These are phyloP conservation scores for Aspergillus ustus DNA, from an alignment of 2,329 filamentous ascomycete species.

Conservation along the genomic window DNA sequence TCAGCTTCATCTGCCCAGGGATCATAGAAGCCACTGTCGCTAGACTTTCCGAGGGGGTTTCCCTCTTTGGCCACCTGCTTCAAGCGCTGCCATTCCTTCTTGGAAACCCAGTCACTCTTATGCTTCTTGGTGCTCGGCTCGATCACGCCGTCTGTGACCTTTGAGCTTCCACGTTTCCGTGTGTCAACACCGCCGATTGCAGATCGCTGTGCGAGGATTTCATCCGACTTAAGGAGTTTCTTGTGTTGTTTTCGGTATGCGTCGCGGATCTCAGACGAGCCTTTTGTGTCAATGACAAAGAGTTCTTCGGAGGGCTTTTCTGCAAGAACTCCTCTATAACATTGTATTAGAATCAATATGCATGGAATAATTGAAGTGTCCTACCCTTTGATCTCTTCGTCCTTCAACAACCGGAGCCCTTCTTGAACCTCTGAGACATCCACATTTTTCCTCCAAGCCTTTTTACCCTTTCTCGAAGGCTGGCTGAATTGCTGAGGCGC, in stretches of 20 bases:
- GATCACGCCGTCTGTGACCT: slow-evolving; percentile 73
- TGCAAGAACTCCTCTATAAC: slow-evolving; percentile 74
- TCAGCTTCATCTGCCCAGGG: slow-evolving; percentile 69
- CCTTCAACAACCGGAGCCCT: slow-evolving; percentile 81
- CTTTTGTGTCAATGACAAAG: slow-evolving; percentile 79
- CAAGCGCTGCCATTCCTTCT: slow-evolving; percentile 80
- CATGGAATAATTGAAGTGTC: neutral
- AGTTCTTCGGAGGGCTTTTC: slow-evolving; percentile 84
- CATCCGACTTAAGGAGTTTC: slow-evolving; percentile 85
- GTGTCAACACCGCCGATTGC: slow-evolving; percentile 77
- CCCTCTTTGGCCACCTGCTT: slow-evolving; percentile 76
- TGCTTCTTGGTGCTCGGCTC: slow-evolving; percentile 71
- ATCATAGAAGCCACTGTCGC: slow-evolving; percentile 69
- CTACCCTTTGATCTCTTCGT: slow-evolving; percentile 89
- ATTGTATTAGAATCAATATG: slow-evolving; percentile 17
- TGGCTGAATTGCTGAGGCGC: slow-evolving; percentile 84
- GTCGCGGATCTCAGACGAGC: slow-evolving; percentile 70
- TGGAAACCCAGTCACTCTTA: slow-evolving; percentile 77
- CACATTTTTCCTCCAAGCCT: slow-evolving; percentile 98
- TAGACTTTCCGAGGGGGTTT: slow-evolving; percentile 54
- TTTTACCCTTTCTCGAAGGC: slow-evolving; percentile 94
- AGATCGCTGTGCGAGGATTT: slow-evolving; percentile 86
- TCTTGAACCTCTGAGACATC: slow-evolving; percentile 84
- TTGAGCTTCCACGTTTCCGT: slow-evolving; percentile 74
- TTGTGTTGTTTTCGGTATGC: slow-evolving; percentile 70